Evolutionary conservation across 2,329 filamentous ascomycete genomes (phyloP).

Genomic region (Cladophialophora exuberans): DNA sequence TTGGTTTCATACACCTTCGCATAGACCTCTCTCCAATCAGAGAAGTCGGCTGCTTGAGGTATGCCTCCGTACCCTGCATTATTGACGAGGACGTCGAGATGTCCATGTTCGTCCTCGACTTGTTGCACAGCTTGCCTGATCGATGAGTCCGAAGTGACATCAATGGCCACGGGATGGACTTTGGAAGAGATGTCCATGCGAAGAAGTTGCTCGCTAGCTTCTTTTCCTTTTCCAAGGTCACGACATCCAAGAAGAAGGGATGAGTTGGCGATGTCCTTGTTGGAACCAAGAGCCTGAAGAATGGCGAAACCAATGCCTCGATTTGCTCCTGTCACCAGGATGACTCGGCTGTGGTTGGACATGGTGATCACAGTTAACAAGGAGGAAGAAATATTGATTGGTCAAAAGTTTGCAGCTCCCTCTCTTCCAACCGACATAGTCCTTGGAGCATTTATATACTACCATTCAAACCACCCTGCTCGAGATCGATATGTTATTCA

Average conservation of each 20-base stretch:
- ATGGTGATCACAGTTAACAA: too few species aligned
- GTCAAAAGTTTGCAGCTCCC: too few species aligned
- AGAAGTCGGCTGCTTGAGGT: conserved; percentile 8
- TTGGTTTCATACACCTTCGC: conserved; percentile 40
- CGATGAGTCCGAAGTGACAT: background rate
- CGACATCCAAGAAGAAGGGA: conserved; percentile 21
- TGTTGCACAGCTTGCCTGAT: background rate
- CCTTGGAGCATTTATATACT: too few species aligned
- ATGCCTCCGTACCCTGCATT: conserved; percentile 31
- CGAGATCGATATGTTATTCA: background rate
- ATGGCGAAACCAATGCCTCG: conserved; percentile 22
- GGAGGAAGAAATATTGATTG: too few species aligned
- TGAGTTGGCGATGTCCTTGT: background rate
- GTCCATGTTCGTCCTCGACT: conserved; percentile 6
- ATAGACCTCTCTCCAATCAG: conserved; percentile 12
- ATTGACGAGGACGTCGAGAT: conserved; percentile 38
- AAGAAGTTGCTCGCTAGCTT: conserved; percentile 5
- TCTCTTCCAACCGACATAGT: too few species aligned
- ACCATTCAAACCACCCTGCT: background rate
- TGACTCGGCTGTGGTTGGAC: background rate
- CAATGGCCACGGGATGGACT: background rate
- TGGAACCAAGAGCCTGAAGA: conserved; percentile 15
- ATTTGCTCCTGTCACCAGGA: conserved; percentile 22
- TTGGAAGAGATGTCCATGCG: background rate
- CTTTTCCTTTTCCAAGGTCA: background rate